Evolutionary conservation across 108 stramenopile genomes (phyloP).

Genomic region (Nitzschia palea): DNA sequence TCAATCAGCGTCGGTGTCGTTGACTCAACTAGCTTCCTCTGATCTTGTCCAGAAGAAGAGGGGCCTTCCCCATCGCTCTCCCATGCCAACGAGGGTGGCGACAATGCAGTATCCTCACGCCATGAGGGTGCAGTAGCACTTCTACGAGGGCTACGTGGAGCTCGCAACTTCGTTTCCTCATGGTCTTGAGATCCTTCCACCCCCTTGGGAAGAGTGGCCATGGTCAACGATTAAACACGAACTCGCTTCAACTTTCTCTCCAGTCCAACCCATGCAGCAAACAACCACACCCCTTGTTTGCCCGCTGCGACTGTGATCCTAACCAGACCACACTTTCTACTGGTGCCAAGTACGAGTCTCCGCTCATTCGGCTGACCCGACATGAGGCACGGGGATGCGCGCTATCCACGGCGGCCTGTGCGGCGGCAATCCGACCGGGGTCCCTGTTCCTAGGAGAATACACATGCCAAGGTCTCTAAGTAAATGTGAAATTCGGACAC

Average conservation of each 20-base stretch:
- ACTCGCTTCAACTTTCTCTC: neutral
- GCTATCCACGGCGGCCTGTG: too few relatives aligned
- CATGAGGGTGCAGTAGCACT: conserved; percentile 15
- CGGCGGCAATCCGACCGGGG: too few relatives aligned
- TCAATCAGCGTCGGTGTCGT: conserved; percentile 58
- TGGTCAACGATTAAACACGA: conserved; percentile 3
- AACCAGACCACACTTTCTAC: neutral
- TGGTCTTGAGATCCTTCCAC: neutral
- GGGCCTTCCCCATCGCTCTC: conserved; percentile 17
- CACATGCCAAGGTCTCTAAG: too few relatives aligned
- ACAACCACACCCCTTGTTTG: conserved; percentile 9
- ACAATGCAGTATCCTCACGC: too few relatives aligned
- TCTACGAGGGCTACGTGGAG: conserved; percentile 13
- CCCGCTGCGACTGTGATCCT: neutral
- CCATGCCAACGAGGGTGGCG: conserved; percentile 17
- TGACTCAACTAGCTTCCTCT: conserved; percentile 31
- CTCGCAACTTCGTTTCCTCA: neutral
- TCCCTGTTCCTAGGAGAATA: too few relatives aligned
- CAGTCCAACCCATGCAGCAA: conserved; percentile 22
- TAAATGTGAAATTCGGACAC: too few relatives aligned
- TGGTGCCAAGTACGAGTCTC: too few relatives aligned
- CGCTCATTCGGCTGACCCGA: too few relatives aligned
- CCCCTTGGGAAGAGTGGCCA: neutral
- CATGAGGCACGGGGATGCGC: too few relatives aligned
- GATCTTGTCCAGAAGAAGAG: neutral